phyloP scores from a whole-genome alignment of 176 grass and related monocot genomes.

The Pontederia paniculata region DNA sequence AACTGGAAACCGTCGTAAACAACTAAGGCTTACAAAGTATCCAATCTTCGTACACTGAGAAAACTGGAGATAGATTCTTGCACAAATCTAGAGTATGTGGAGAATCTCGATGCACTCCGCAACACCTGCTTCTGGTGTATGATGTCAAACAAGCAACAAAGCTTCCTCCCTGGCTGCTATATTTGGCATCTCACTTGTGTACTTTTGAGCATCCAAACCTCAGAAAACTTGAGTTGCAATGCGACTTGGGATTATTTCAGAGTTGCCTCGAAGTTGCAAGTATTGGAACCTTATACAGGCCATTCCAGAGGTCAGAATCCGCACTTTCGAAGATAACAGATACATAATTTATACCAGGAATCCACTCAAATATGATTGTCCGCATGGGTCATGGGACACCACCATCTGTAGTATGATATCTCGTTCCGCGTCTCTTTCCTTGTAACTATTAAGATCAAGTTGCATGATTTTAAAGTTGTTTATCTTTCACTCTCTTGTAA shows the following conservation, averaged over 20 bases:
- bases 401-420: too few species aligned
- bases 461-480: too few species aligned
- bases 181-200: background rate
- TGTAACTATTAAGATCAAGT: too few species aligned
- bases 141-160: slow-evolving; percentile 31
- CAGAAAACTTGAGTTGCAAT: background rate
- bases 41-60: slow-evolving; percentile 29
- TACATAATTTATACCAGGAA: background rate
- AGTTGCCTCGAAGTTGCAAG: background rate
- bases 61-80: slow-evolving; percentile 41
- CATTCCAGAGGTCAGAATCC: background rate
- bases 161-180: background rate
- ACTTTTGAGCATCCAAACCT: background rate
- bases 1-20: slow-evolving; percentile 63
- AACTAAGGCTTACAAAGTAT: slow-evolving; percentile 47
- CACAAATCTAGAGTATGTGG: slow-evolving; percentile 60
- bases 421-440: too few species aligned
- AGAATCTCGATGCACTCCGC: slow-evolving; percentile 36
- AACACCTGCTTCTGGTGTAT: slow-evolving; percentile 38
- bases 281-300: background rate
- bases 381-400: too few species aligned
- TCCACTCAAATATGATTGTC: background rate
- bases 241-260: background rate
- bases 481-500: too few species aligned
- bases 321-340: background rate